Percentiles rank a stretch among this genome's conserved stretches.
phyloP scores from a whole-genome alignment of 176 grass and related monocot species.

The Leersia perrieri region DNA sequence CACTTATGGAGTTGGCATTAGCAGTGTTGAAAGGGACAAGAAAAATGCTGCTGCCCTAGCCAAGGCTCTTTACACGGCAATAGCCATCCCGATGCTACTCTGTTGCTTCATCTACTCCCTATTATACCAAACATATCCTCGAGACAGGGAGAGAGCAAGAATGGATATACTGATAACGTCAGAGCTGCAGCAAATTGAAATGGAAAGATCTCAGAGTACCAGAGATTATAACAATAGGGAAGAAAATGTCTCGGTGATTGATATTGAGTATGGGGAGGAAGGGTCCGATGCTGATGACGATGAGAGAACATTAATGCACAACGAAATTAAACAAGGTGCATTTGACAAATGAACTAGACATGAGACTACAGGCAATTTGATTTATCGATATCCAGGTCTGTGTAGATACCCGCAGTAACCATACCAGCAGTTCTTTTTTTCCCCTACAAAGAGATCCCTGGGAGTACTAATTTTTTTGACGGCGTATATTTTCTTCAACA shows the following conservation, averaged over 20 bases:
- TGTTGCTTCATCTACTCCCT: slow-evolving; percentile 60
- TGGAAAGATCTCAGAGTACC: not conserved
- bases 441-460: not conserved
- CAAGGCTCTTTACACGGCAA: slow-evolving; percentile 53
- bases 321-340: not conserved
- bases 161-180: slow-evolving; percentile 50
- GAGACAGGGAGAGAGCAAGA: slow-evolving; percentile 57
- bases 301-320: not conserved
- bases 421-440: not conserved
- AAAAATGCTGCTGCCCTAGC: slow-evolving; percentile 51
- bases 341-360: not conserved
- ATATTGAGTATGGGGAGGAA: slow-evolving; percentile 33
- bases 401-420: not conserved
- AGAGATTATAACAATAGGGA: not conserved
- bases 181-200: slow-evolving; percentile 48
- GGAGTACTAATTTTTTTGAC: too few species aligned
- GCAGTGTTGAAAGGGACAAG: slow-evolving; percentile 24
- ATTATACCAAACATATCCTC: slow-evolving; percentile 49
- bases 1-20: not conserved
- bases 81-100: slow-evolving; percentile 54
- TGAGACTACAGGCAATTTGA: not conserved
- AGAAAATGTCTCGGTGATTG: slow-evolving; percentile 18
- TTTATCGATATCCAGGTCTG: not conserved
- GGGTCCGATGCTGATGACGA: slow-evolving; percentile 9
- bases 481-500: not conserved